Evolutionary conservation across 176 grass and related monocot species (phyloP).

Genomic region (Lolium perenne): DNA sequence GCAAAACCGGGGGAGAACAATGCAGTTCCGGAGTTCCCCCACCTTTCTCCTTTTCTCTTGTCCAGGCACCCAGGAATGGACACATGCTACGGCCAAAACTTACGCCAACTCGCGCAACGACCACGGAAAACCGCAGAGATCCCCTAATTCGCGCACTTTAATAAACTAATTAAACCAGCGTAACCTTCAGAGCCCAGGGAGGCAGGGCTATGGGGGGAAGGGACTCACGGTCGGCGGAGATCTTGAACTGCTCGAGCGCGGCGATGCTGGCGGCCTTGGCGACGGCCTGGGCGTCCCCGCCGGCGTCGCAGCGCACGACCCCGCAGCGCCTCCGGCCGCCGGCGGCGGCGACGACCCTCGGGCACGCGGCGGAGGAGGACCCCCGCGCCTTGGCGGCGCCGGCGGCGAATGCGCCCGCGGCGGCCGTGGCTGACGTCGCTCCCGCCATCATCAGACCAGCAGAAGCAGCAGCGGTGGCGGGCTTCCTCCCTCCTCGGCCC

Average conservation of each 20-base stretch:
- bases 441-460: slow-evolving; percentile 52
- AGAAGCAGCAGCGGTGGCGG: not conserved
- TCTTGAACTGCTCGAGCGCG: slow-evolving; percentile 97
- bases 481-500: not conserved
- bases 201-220: not conserved
- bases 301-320: slow-evolving; percentile 71
- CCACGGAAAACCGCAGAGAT: not conserved
- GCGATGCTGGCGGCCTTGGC: slow-evolving; percentile 62
- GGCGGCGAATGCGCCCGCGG: slow-evolving; percentile 54
- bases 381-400: slow-evolving; percentile 41
- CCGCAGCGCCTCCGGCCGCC: slow-evolving; percentile 42
- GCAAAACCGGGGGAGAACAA: not conserved
- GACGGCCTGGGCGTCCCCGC: slow-evolving; percentile 55
- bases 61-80: slow-evolving; percentile 10
- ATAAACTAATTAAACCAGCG: not conserved
- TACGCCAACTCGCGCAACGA: not conserved
- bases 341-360: slow-evolving; percentile 47
- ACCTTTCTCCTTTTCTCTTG: not conserved
- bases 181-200: not conserved
- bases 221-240: slow-evolving; percentile 90
- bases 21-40: slow-evolving; percentile 5
- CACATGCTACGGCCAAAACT: slow-evolving; percentile 28
- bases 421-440: slow-evolving; percentile 56
- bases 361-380: not conserved
- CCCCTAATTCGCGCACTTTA: slow-evolving; percentile 8